Conservation (phyloP, 148 eudicot species). For the Bassia scoparia region DNA sequence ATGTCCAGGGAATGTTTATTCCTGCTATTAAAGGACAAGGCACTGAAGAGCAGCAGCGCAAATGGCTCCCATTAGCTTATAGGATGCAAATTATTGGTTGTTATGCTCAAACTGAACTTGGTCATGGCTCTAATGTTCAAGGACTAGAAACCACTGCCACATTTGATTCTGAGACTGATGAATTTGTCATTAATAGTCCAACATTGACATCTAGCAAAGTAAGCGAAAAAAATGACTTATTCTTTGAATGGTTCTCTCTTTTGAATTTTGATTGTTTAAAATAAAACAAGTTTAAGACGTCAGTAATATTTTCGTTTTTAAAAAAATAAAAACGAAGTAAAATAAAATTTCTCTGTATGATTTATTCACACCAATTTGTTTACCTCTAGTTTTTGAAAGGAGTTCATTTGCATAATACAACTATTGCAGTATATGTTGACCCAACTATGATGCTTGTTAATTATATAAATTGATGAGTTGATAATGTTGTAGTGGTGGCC, state of each 20-base stretch:
- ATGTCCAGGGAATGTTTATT: conserved; percentile 82
- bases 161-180: conserved; percentile 83
- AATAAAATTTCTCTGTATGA: not conserved
- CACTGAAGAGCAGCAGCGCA: conserved; percentile 84
- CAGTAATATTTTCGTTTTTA: too few species aligned
- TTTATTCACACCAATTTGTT: not conserved
- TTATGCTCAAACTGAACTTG: conserved; percentile 99
- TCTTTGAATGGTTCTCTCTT: not conserved
- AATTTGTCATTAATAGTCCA: conserved; percentile 87
- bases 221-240: conserved; percentile 24
- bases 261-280: not conserved
- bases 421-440: not conserved
- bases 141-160: conserved; percentile 99
- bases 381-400: not conserved
- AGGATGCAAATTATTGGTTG: conserved; percentile 96
- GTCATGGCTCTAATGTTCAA: conserved; percentile 99
- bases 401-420: not conserved
- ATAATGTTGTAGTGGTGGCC: conserved; percentile 88
- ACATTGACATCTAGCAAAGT: conserved; percentile 94
- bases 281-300: not conserved
- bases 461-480: not conserved
- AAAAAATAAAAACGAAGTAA: too few species aligned
- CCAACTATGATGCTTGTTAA: not conserved
- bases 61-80: conserved; percentile 92
- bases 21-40: conserved; percentile 96